phyloP scores from a whole-genome alignment of 306 rosid species.

The Cucurbita ficifolia region DNA sequence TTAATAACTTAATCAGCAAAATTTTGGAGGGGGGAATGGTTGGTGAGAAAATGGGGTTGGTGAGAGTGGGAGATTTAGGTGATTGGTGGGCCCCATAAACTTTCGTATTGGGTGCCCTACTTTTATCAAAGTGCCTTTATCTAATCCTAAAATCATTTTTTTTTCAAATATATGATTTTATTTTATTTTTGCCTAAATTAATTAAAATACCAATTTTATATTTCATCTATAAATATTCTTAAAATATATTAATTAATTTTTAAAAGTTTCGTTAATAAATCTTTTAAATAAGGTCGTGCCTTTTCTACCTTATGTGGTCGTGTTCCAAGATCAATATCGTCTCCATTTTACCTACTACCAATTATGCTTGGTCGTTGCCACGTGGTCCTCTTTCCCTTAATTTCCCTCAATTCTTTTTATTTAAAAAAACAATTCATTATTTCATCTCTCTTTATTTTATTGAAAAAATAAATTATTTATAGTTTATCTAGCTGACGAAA shows the following conservation, averaged over 20 bases:
- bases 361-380: neutral
- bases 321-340: neutral
- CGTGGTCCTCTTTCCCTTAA: neutral
- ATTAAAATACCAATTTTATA: no score
- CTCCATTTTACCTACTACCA: neutral
- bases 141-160: neutral
- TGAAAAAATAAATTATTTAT: no score
- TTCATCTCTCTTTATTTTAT: no score
- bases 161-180: neutral
- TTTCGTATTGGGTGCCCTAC: neutral
- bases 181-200: no score
- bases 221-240: no score
- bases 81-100: neutral
- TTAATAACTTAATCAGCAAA: no score
- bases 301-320: neutral
- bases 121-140: neutral
- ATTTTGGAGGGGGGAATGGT: neutral
- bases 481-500: no score
- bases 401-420: no score
- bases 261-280: no score
- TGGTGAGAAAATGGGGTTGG: constrained; percentile 7
- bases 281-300: no score
- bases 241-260: no score
- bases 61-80: constrained; percentile 2
- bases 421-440: no score